Evolutionary conservation across 495 filamentous ascomycete species (phyloP), one percentile per base, ranked within the genome.

Genomic region (Penicillium turbatum): DNA sequence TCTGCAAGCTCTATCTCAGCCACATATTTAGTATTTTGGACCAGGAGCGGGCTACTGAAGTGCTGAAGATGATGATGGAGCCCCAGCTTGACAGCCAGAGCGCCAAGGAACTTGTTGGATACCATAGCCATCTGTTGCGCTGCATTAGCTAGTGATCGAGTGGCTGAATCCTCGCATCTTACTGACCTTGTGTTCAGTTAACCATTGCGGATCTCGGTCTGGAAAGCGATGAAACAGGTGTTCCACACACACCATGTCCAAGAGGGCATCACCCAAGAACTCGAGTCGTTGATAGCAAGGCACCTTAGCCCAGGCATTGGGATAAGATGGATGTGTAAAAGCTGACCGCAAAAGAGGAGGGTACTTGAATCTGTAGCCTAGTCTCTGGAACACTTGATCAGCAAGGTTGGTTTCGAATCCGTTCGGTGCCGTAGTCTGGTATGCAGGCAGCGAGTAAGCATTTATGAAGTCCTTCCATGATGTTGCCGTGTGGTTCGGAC

Each of bases 251-350:
- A 81, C 86, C 83, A 95, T 88, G 62, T 98, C 93, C 2, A 96
- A 79, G 13, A 98, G 76, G 2, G 92, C 80, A 62, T 98, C 93
- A 3, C 93, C 93, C 3, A 97, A 74, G 57, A 97, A 98, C 63
- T 98, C 93, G 1, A 98, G 81, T 17, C 92, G 82, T 61, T 98
- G 89, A 67, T 98, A 98, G 60, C 79, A 86, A 6, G 93, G 95
- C 0, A 97, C 82, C 26, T 79, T 80, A 39, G 92, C 86, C 72
- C 80, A 88, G 5, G 80, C 77, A 42, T 75, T 79, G 5, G 84
- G 80, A 60, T 88, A 87, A 3, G 92, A 95, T 2, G 92, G 87
- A 60, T 98, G 93, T 17, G 85, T 85, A 62, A 97, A 96, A 15
- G 92, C 92, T 6, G 88, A 92, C 24, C 86, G 81, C 9, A 95